Evolutionary conservation across 441 rosid species (phyloP).

Genomic region (Hypseocharis bilobata): DNA sequence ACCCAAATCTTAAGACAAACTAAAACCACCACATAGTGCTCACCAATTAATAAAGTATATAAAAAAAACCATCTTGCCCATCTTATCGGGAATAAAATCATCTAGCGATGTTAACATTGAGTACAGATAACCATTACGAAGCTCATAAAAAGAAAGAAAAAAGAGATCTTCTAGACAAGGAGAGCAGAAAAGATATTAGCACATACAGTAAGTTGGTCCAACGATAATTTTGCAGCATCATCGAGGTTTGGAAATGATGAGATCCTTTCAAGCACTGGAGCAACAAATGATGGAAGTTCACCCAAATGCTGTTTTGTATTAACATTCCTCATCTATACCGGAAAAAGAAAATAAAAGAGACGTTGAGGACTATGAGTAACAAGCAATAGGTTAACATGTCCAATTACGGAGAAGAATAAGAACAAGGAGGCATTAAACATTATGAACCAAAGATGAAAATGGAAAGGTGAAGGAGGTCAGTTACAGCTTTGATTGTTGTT

Average conservation of each 20-base stretch:
- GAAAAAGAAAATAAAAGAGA: constrained; percentile 7
- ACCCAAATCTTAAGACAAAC: not conserved
- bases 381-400: not conserved
- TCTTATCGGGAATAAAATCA: not conserved
- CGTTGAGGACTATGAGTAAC: not conserved
- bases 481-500: not conserved
- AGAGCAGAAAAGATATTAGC: not conserved
- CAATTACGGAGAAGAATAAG: too few species aligned
- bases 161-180: not conserved
- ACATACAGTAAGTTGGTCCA: constrained; percentile 81
- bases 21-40: constrained; percentile 3
- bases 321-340: constrained; percentile 60
- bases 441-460: not conserved
- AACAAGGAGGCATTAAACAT: too few species aligned
- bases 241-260: constrained; percentile 32
- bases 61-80: not conserved
- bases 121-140: not conserved
- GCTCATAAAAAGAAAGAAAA: not conserved
- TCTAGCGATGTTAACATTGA: not conserved
- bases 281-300: constrained; percentile 65
- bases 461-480: not conserved
- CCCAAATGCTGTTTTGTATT: constrained; percentile 57
- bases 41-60: too few species aligned
- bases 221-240: constrained; percentile 29
- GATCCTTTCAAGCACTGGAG: constrained; percentile 50